Evolutionary conservation across 1,139 yeast species (phyloP), one percentile per base, ranked within the genome.

Genomic region (Arxiozyma bovina): DNA sequence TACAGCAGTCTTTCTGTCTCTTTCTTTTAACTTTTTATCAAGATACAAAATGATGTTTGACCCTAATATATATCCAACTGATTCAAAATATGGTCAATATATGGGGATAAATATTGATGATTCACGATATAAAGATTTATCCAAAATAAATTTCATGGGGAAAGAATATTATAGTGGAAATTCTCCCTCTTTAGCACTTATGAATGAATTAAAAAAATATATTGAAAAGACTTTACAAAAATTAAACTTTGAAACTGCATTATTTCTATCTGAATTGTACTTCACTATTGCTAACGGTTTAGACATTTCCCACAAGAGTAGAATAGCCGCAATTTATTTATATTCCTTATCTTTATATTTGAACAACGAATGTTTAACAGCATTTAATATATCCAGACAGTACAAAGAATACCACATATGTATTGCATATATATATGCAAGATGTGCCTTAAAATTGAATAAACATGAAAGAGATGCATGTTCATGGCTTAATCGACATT

Each of bases 161-260:
- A 38, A 34, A 12, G 22, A 21, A 1, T 57, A 53, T 45, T 54
- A 54, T 17, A 23, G 51, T 6, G 56, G 45, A 6, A 48, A 53
- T 30, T 12, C 38, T 4, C 51, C 51, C 6, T 50, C 53, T 12
- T 17, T 41, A 17, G 53, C 50, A 25, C 17, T 50, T 25, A 30
- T 51, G 4, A 42, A 43, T 17, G 18, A 38, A 30, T 46, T 62
- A 25, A 57, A 58, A 51, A 56, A 52, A 5, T 52, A 54, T 23
- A 57, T 62, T 9, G 58, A 53, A 25, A 54, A 54, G 18, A 57
- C 63, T 17, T 55, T 67, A 12, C 55, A 59, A 21, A 69, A 68
- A 54, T 50, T 65, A 51, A 68, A 68, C 50, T 59, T 59, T 49
- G 67, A 64, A 7, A 61, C 70, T 1, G 70, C 72, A 9, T 63